phyloP scores from a whole-genome alignment of 2,329 filamentous ascomycete species.

The Pseudogymnoascus sp. region DNA sequence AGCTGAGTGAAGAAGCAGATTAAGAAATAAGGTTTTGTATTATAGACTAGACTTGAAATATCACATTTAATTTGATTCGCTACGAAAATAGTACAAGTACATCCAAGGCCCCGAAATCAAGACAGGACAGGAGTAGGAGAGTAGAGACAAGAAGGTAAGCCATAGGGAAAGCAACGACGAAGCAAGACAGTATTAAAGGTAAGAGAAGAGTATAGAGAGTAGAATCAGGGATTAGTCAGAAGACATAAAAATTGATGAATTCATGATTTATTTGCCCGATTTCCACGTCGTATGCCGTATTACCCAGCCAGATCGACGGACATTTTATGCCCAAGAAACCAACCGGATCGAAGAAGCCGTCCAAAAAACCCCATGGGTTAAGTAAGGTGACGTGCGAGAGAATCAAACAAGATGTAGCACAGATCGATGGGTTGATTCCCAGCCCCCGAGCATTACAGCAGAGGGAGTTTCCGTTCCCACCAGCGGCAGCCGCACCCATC shows the following conservation, averaged over 20 bases:
- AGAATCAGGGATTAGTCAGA: too few relatives aligned
- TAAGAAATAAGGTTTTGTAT: too few relatives aligned
- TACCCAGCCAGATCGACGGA: background rate
- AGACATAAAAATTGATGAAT: background rate
- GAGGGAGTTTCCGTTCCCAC: background rate
- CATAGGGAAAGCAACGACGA: too few relatives aligned
- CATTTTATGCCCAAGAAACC: background rate
- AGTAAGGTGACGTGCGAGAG: background rate
- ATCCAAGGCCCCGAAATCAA: too few relatives aligned
- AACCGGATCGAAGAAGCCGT: background rate
- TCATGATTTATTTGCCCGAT: background rate
- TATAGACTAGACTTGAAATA: too few relatives aligned
- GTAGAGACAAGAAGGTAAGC: too few relatives aligned
- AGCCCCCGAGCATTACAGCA: background rate
- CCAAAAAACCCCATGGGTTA: background rate
- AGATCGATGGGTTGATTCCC: background rate
- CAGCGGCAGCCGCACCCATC: background rate
- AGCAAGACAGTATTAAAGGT: too few relatives aligned
- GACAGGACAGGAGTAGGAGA: too few relatives aligned
- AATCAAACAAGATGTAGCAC: background rate
- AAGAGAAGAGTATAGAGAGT: background rate
- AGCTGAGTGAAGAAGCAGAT: too few relatives aligned
- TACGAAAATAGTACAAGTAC: too few relatives aligned
- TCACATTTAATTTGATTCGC: too few relatives aligned
- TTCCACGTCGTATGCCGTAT: background rate